phyloP scores from a whole-genome alignment of 2,329 filamentous ascomycete species.

The Neofusicoccum kwambonambiense region DNA sequence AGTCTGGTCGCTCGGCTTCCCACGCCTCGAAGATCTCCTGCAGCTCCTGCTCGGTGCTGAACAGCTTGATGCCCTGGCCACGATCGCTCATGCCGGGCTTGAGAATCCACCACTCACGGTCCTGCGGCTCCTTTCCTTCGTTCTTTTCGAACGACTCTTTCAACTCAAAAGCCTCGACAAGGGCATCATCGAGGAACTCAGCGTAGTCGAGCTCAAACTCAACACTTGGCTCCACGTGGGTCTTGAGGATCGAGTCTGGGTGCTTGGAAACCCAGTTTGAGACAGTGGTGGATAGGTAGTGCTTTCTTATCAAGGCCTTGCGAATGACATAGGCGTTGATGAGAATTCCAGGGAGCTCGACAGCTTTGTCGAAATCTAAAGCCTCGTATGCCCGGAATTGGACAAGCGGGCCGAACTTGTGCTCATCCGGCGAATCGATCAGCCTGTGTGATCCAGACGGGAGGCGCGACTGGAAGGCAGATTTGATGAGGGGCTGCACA shows the following conservation, averaged over 20 bases:
- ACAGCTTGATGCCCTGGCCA: conserved; percentile 88
- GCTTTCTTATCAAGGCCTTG: conserved; percentile 94
- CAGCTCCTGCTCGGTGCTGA: conserved; percentile 81
- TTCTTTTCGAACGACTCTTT: conserved; percentile 75
- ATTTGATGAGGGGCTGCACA: conserved; percentile 79
- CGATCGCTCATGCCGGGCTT: conserved; percentile 98
- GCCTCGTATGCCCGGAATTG: conserved; percentile 86
- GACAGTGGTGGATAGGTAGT: conserved; percentile 83
- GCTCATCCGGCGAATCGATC: conserved; percentile 51
- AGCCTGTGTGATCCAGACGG: conserved; percentile 56
- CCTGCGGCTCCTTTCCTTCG: conserved; percentile 40
- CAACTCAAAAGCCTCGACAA: conserved; percentile 87
- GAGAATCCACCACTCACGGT: conserved; percentile 90
- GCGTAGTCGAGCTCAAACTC: conserved; percentile 95
- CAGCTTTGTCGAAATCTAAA: conserved; percentile 77
- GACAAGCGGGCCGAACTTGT: conserved; percentile 56
- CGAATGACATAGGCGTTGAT: conserved; percentile 92
- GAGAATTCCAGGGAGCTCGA: conserved; percentile 61
- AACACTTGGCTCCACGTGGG: conserved; percentile 73
- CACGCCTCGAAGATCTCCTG: conserved; percentile 86
- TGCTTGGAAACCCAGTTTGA: conserved; percentile 84
- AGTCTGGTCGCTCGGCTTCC: conserved; percentile 69
- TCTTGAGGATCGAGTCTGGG: conserved; percentile 65
- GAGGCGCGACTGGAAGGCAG: conserved; percentile 65
- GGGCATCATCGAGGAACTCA: conserved; percentile 90